Base-by-base conservation (phyloP, 352 stramenopile genomes). In the Globisporangium nodosum region DNA sequence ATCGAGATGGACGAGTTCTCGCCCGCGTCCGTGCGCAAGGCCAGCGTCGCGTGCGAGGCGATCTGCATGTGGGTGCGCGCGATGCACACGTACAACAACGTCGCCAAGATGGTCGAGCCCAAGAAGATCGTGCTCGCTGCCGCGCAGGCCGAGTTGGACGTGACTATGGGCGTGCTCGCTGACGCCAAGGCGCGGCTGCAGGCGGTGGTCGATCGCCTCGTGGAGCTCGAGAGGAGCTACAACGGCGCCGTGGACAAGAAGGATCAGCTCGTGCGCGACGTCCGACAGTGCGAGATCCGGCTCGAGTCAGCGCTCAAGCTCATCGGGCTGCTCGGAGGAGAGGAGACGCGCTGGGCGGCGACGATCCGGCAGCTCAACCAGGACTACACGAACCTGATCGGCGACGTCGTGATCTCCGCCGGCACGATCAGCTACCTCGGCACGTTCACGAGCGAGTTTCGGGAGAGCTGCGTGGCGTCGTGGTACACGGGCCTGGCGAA, bases 11-110 rank as follows among this genome's bases (percentile, higher is more conserved):
- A 94, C 5, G 85, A 97, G 48, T 97, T 97, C 66, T 84, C 81
- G n/a, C 87, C 89, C 16, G 84, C 88, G 21, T 66, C 87, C 15
- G 89, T 97, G 31, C 81, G 90, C 33, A 97, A 97, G 60, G 90
- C 90, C 2, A 97, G 87, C 45, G 85, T 92, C 5, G 91, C 91
- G 1, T 97, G 91, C 52, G 90, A 95, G 52, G 91, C 91, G 5
- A 97, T 97, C 63, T 97, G 91, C 57, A 96, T 97, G 88, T 97
- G 91, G 91, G 87, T 96, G 9, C 81, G 90, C 12, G 91, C 91
- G 9, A 97, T 97, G 91, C 86, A 97, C 71, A 96, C 86, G 48
- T 97, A 97, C 66, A 76, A 97, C 67, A 92, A 90, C 33, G 84
- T 97, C 2, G 88, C 90, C 5, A 89, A 95, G 49, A 82, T 96